phyloP scores from a whole-genome alignment of 768 basidiomycete species.

The Hygrocybe coccinea region DNA sequence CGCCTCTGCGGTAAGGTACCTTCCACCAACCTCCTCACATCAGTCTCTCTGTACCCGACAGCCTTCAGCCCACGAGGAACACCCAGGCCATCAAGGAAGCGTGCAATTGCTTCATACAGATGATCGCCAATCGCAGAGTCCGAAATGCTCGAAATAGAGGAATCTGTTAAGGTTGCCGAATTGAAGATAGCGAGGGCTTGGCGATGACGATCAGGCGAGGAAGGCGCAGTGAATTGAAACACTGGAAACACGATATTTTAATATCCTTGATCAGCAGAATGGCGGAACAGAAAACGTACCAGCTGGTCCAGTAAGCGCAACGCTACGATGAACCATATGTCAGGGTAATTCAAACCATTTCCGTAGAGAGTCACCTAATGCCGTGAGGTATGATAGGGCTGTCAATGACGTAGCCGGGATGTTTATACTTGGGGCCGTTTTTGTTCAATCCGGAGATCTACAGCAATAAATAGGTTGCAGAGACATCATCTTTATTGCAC shows the following conservation, averaged over 20 bases:
- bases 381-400: conserved; percentile 93
- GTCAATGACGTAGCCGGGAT: conserved; percentile 82
- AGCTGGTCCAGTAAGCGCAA: conserved; percentile 86
- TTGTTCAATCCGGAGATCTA: conserved; percentile 94
- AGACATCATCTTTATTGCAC: conserved; percentile 12
- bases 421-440: conserved; percentile 85
- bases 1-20: conserved; percentile 90
- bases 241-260: conserved; percentile 39
- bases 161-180: conserved; percentile 56
- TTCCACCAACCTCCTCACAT: conserved; percentile 74
- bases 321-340: conserved; percentile 39
- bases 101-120: conserved; percentile 80
- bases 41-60: conserved; percentile 55
- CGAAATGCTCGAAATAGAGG: conserved; percentile 65
- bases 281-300: conserved; percentile 35
- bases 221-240: conserved; percentile 94
- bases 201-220: conserved; percentile 86
- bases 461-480: neutral
- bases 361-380: conserved; percentile 47
- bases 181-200: conserved; percentile 84
- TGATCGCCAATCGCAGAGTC: conserved; percentile 75
- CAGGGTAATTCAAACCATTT: neutral
- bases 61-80: conserved; percentile 84
- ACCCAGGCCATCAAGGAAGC: conserved; percentile 79
- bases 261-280: neutral